Base-by-base conservation (phyloP, 257 asterid genomes). In the Gentiana dahurica region DNA sequence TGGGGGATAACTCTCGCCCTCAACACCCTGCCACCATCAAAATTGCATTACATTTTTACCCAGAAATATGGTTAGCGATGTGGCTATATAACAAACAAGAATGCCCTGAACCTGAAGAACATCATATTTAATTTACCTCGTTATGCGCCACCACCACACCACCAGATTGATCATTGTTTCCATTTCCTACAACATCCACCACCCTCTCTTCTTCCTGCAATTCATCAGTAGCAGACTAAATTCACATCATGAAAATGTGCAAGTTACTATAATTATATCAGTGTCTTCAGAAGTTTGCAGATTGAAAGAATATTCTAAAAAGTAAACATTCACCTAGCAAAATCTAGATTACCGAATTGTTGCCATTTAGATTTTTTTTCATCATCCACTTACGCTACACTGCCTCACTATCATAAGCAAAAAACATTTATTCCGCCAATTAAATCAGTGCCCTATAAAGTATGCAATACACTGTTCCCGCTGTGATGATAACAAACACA, bases 171-270 rank as follows among this genome's bases (percentile, higher is more conserved):
- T 73, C 80, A 47, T 62, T 62, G 33, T 67, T 32, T 72, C 62
- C 85, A 36, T 53, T 49, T 43, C 62, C 78, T 13, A 63, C 79
- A 65, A 78, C 70, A 58, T 71, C 55, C 44, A 61, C 67, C 6
- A 73, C 59, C 59, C 75, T 72, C 65, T 74, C 89, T 69, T 76
- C 94, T 86, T 85, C 79, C 41, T 24, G 24, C 24, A 24, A 24
- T 24, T 24, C 24, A 24, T 24, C 24, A 24, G 24, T 24, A 24
- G 24, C 24, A 24, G 24, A 24, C 24, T 24, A 24, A 24, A 24
- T 24, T 24, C 24, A 24, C 24, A 24, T 24, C 24, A 24, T 24
- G 24, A 24, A 24, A 24, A 24, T 24, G 24, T 24, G 24, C 24
- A 24, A 24, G 73, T 58, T 34, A 7, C 58, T 38, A 45, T 9